Evolutionary conservation across 1,139 yeast species (phyloP).

Genomic region (Spathaspora jeffriesii): DNA sequence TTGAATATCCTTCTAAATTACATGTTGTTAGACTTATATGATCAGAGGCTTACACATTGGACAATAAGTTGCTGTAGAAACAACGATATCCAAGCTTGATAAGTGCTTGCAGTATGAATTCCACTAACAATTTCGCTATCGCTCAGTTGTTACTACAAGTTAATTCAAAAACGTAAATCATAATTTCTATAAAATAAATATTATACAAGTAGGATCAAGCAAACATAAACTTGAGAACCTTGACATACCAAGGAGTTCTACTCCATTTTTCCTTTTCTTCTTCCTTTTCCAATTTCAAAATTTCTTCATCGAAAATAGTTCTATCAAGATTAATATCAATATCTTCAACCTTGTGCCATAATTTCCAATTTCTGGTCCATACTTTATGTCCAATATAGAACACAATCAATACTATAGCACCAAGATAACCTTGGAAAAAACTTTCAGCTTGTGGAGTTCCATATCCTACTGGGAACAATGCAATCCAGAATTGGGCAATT

Average conservation of each 20-base stretch:
- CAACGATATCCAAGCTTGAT: too few relatives aligned
- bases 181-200: conserved; percentile 1
- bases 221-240: conserved; percentile 22
- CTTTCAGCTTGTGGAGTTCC: conserved; percentile 26
- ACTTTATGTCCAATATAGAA: conserved; percentile 38
- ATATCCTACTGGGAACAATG: conserved; percentile 37
- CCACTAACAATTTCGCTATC: too few relatives aligned
- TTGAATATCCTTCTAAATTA: too few relatives aligned
- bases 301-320: conserved; percentile 38
- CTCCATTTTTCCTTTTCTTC: conserved; percentile 30
- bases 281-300: conserved; percentile 35
- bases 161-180: not conserved
- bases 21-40: too few relatives aligned
- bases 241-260: conserved; percentile 25
- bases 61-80: too few relatives aligned
- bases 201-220: too few relatives aligned
- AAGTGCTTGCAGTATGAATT: too few relatives aligned
- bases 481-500: conserved; percentile 45
- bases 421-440: conserved; percentile 40
- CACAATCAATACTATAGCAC: conserved; percentile 32
- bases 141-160: conserved; percentile 2
- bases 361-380: conserved; percentile 32
- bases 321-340: conserved; percentile 36
- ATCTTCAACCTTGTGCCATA: conserved; percentile 29
- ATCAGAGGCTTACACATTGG: too few relatives aligned